Conservation (phyloP, 768 basidiomycete species). For the Podaxis sp. region DNA sequence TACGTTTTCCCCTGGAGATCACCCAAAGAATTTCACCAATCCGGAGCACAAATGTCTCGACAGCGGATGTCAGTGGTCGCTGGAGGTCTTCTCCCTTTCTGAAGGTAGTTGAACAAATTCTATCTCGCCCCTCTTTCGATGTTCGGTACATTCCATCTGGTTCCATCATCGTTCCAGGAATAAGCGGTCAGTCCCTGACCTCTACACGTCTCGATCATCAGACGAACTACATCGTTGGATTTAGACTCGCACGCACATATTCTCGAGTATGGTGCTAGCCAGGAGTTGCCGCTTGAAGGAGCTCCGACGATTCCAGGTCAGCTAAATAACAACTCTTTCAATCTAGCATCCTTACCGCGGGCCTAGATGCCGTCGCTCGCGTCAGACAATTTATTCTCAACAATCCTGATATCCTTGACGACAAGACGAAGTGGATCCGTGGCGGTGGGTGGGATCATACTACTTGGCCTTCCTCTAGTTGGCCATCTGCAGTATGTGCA, state of each 20-base stretch:
- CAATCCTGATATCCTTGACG: slow-evolving; percentile 49
- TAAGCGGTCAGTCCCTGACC: slow-evolving; percentile 51
- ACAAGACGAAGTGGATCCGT: slow-evolving; percentile 60
- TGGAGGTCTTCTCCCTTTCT: slow-evolving; percentile 28
- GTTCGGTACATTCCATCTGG: slow-evolving; percentile 49
- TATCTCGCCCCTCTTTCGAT: slow-evolving; percentile 13
- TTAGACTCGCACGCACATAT: slow-evolving; percentile 81
- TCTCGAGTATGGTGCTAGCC: slow-evolving; percentile 70
- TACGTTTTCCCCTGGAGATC: slow-evolving; percentile 25
- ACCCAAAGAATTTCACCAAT: not conserved
- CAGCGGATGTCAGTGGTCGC: slow-evolving; percentile 38
- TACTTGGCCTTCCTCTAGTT: slow-evolving; percentile 51
- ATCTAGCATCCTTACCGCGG: not conserved
- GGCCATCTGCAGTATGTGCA: slow-evolving; percentile 61
- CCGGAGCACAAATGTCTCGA: not conserved
- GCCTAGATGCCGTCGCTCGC: slow-evolving; percentile 55
- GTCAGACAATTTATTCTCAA: slow-evolving; percentile 57
- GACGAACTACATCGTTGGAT: not conserved
- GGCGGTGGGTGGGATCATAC: slow-evolving; percentile 96
- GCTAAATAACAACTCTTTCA: not conserved
- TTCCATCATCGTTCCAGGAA: slow-evolving; percentile 65
- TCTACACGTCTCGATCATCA: not conserved
- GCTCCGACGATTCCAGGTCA: slow-evolving; percentile 54
- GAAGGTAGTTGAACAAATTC: slow-evolving; percentile 16
- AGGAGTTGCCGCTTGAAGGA: slow-evolving; percentile 60